A percentile compares a stretch with the other conserved stretches of the same genome.
phyloP scores from a whole-genome alignment of 2,329 filamentous ascomycete genomes.

The Aspergillus sp. region DNA sequence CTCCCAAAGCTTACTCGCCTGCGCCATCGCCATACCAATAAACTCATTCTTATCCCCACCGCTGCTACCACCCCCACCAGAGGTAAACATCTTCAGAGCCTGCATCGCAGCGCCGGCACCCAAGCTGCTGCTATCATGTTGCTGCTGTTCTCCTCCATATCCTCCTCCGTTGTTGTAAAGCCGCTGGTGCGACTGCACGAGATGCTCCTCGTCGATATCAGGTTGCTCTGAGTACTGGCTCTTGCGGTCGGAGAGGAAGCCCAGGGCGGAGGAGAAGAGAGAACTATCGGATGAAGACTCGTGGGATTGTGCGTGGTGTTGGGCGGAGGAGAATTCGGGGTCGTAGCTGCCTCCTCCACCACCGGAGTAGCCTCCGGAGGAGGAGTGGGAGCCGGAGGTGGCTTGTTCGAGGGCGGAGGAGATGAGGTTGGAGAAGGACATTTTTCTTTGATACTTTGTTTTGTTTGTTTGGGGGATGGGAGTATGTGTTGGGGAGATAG shows the following conservation, averaged over 20 bases:
- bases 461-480: too few species aligned
- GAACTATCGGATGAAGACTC: conserved; percentile 51
- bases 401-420: conserved; percentile 16
- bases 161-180: conserved; percentile 59
- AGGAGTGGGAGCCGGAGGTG: not conserved
- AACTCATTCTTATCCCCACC: conserved; percentile 70
- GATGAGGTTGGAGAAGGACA: conserved; percentile 25
- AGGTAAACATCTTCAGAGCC: conserved; percentile 76
- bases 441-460: too few species aligned
- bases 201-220: conserved; percentile 64
- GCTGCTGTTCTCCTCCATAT: not conserved
- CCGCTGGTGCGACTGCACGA: conserved; percentile 73
- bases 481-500: not conserved
- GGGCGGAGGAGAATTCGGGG: conserved; percentile 56
- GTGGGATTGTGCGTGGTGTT: conserved; percentile 57
- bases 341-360: too few species aligned
- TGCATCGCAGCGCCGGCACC: conserved; percentile 50
- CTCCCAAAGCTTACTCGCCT: conserved; percentile 77
- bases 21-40: conserved; percentile 81
- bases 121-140: conserved; percentile 48
- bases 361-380: not conserved
- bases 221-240: conserved; percentile 52
- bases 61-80: conserved; percentile 47
- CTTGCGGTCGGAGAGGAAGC: conserved; percentile 52
- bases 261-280: conserved; percentile 60